phyloP scores from a whole-genome alignment of 2,329 filamentous ascomycete species.

The Didymella segeticola region DNA sequence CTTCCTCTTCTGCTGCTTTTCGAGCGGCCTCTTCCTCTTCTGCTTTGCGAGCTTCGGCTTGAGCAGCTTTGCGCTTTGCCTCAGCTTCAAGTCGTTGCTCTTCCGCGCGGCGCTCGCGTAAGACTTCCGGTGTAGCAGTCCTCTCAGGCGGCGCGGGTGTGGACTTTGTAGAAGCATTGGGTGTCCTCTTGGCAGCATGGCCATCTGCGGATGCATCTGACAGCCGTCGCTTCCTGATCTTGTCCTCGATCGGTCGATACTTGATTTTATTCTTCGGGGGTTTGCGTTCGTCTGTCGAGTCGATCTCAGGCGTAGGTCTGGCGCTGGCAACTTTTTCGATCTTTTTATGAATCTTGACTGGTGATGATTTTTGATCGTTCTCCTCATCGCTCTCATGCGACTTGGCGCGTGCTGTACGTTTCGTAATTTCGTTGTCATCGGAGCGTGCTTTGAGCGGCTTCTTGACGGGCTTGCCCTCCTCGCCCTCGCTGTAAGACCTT shows the following conservation, averaged over 20 bases:
- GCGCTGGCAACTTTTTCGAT: conserved; percentile 31
- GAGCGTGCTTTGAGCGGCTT: conserved; percentile 39
- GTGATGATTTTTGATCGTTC: conserved; percentile 30
- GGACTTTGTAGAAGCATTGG: conserved; percentile 44
- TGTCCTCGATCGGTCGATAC: conserved; percentile 42
- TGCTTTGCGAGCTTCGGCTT: conserved; percentile 36
- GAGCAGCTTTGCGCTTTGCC: conserved; percentile 31
- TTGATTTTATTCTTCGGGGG: conserved; percentile 41
- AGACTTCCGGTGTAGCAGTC: conserved; percentile 40
- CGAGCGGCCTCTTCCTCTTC: conserved; percentile 38
- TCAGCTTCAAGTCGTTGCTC: conserved; percentile 41
- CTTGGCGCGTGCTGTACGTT: conserved; percentile 28
- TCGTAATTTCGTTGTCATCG: conserved; percentile 40
- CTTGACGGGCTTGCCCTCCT: conserved; percentile 44
- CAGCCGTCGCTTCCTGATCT: conserved; percentile 39
- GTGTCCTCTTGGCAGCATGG: conserved; percentile 40
- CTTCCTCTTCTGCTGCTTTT: conserved; percentile 39
- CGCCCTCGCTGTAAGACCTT: conserved; percentile 45
- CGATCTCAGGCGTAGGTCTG: conserved; percentile 44
- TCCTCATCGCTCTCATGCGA: conserved; percentile 44
- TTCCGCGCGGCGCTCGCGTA: conserved; percentile 45
- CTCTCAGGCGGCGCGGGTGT: conserved; percentile 46
- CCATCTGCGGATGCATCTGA: conserved; percentile 44
- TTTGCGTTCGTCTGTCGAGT: conserved; percentile 46
- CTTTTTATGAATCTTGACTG: conserved; percentile 38